These are phyloP conservation scores for Hypericum androsaemum DNA, from an alignment of 345 rosid genomes.

Conservation along the genomic window DNA sequence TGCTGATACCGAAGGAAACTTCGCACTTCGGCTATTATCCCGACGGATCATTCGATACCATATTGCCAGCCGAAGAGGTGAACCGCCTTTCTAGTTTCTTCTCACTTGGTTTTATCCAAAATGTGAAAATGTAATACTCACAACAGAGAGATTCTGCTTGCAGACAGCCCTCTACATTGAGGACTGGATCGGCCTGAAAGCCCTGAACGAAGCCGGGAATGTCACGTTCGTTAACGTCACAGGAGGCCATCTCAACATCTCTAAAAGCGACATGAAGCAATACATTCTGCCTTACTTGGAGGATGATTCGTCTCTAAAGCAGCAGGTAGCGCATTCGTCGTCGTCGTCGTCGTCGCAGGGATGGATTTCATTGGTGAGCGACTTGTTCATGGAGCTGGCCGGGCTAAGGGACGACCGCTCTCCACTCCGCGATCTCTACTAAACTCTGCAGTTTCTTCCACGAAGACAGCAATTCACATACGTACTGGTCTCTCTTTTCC, in stretches of 20 bases:
- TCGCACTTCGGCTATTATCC: constrained; percentile 77
- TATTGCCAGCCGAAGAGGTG: constrained; percentile 65
- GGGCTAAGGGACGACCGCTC: constrained; percentile 19
- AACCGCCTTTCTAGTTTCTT: not conserved
- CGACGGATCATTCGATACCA: constrained; percentile 44
- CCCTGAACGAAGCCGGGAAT: constrained; percentile 59
- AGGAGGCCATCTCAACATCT: constrained; percentile 54
- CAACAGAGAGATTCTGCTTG: not conserved
- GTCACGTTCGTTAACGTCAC: constrained; percentile 48
- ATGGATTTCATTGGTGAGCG: constrained; percentile 27
- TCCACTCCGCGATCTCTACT: constrained; percentile 17
- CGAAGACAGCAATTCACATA: not conserved
- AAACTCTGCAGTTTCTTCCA: not conserved
- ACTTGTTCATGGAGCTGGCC: constrained; percentile 22
- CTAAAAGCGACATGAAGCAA: constrained; percentile 46
- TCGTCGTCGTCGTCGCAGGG: constrained; percentile 17
- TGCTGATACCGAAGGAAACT: constrained; percentile 73
- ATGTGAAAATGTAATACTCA: not conserved
- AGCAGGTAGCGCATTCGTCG: constrained; percentile 12
- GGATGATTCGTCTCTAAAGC: constrained; percentile 20
- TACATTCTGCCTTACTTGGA: constrained; percentile 49
- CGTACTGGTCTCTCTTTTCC: not conserved
- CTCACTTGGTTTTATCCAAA: not conserved
- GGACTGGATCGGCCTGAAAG: constrained; percentile 74
- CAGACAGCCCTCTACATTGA: constrained; percentile 51